Evolutionary conservation across 352 stramenopile genomes (phyloP).

Genomic region (Phytophthora hybrid): DNA sequence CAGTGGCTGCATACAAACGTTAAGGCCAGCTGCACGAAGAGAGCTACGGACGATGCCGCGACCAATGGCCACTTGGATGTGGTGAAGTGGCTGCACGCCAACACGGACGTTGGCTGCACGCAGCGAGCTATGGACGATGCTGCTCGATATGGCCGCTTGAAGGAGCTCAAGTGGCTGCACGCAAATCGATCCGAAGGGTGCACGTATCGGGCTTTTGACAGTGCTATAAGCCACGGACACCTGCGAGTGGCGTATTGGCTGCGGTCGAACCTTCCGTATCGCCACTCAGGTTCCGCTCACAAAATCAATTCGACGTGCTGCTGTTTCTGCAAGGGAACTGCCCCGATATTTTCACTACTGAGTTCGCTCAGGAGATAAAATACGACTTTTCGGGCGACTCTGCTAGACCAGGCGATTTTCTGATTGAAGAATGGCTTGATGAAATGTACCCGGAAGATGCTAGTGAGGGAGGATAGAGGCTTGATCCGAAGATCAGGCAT

Average conservation of each 20-base stretch:
- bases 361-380: background rate
- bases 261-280: background rate
- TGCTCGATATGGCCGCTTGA: background rate
- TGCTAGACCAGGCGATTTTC: background rate
- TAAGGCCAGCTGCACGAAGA: background rate
- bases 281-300: background rate
- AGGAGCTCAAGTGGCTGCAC: background rate
- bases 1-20: background rate
- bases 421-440: background rate
- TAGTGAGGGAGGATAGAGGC: no score
- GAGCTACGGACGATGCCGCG: background rate
- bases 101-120: no score
- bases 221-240: background rate
- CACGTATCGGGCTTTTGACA: background rate
- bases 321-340: background rate
- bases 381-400: background rate
- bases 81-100: no score
- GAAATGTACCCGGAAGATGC: no score
- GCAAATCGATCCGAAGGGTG: background rate
- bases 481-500: no score
- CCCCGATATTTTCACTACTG: no score
- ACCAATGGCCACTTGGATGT: no score
- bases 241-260: background rate
- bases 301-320: background rate
- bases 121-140: no score